Evolutionary conservation across 2,329 filamentous ascomycete species (phyloP).

Genomic region (Fonsecaea nubica): DNA sequence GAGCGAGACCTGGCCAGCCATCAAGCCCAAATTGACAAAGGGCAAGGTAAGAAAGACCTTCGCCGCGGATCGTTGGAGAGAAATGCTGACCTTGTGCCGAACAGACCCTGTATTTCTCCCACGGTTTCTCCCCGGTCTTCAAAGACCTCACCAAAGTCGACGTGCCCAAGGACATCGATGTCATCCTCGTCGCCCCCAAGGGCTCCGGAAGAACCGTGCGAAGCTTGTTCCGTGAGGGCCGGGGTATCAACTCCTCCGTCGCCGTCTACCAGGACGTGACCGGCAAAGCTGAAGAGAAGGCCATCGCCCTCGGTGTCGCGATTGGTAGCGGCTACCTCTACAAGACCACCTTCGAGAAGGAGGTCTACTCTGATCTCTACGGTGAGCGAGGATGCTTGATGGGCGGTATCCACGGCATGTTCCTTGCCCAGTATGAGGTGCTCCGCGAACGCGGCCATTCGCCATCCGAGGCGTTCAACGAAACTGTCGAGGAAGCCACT

Average conservation of each 20-base stretch:
- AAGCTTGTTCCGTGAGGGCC: slow-evolving; percentile 97
- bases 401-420: slow-evolving; percentile 99
- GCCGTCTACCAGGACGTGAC: slow-evolving; percentile 99
- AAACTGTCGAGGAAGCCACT: slow-evolving; percentile 99
- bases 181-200: slow-evolving; percentile 99
- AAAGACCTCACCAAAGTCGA: slow-evolving; percentile 99
- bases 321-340: slow-evolving; percentile 98
- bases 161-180: slow-evolving; percentile 91
- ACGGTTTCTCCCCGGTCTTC: slow-evolving; percentile 99
- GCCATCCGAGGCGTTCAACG: slow-evolving; percentile 99
- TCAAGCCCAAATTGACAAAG: slow-evolving; percentile 98
- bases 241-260: slow-evolving; percentile 99
- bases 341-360: slow-evolving; percentile 99
- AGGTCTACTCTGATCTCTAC: slow-evolving; percentile 99
- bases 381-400: slow-evolving; percentile 99
- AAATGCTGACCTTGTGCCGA: background rate
- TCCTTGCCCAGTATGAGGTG: slow-evolving; percentile 99
- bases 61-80: background rate
- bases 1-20: slow-evolving; percentile 96
- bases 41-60: slow-evolving; percentile 74
- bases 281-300: slow-evolving; percentile 97
- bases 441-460: slow-evolving; percentile 98
- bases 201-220: slow-evolving; percentile 98
- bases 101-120: slow-evolving; percentile 99
- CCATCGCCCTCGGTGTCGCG: slow-evolving; percentile 92